Percentiles rank a stretch among this genome's conserved stretches.
Evolutionary conservation across 805 yeast genomes (phyloP).

Genomic region (Candida ortonii): DNA sequence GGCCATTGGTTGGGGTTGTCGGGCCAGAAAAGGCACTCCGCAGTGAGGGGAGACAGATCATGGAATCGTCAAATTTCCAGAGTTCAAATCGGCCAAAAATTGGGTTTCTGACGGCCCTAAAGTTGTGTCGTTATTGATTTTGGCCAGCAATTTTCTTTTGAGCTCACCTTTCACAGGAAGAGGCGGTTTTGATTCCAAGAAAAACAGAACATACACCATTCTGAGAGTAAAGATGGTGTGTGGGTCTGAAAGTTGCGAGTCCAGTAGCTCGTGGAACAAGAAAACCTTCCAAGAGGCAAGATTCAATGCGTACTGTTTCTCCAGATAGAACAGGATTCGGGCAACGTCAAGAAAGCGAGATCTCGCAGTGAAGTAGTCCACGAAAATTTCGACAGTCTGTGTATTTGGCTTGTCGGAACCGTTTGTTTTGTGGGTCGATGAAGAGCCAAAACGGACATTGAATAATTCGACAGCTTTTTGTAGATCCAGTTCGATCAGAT

Average conservation of each 20-base stretch:
- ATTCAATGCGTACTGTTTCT: constrained; percentile 3
- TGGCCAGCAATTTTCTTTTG: not conserved
- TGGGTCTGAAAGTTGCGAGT: constrained; percentile 1
- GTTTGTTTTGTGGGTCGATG: too few species aligned
- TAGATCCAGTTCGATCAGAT: constrained; percentile 7
- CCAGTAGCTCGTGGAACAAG: constrained; percentile 4
- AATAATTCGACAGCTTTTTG: constrained; percentile 7
- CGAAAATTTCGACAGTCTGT: constrained; percentile 5
- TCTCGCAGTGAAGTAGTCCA: constrained; percentile 5
- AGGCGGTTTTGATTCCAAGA: not conserved
- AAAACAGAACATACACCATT: constrained; percentile 2
- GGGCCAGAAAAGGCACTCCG: too few species aligned
- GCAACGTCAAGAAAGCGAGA: constrained; percentile 6
- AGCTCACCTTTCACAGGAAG: not conserved
- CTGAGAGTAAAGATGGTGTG: constrained; percentile 1
- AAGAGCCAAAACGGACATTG: constrained; percentile 5
- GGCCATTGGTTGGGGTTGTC: too few species aligned
- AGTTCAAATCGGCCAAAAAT: too few species aligned
- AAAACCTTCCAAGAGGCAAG: constrained; percentile 1
- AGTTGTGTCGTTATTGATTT: too few species aligned
- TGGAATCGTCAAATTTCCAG: too few species aligned
- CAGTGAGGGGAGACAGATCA: too few species aligned
- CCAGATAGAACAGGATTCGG: constrained; percentile 5
- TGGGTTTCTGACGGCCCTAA: too few species aligned
- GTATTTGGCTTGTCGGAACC: constrained; percentile 1